These are phyloP conservation scores for Areca catechu DNA, from an alignment of 176 grass and related monocot genomes.

Conservation along the genomic window DNA sequence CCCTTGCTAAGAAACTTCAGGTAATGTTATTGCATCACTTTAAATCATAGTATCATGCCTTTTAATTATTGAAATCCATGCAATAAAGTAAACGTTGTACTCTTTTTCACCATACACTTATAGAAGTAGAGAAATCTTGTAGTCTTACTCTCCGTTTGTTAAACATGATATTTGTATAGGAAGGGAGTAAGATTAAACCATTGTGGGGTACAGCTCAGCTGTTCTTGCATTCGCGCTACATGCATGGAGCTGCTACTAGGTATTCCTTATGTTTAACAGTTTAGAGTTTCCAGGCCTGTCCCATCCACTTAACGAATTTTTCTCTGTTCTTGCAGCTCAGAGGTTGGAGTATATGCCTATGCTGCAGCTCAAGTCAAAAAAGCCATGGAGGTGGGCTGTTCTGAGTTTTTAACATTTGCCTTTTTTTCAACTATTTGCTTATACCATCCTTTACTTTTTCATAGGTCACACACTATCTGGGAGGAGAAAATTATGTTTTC, in stretches of 20 bases:
- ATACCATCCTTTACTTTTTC: conserved; percentile 17
- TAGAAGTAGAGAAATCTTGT: too few relatives aligned
- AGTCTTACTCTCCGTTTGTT: too few relatives aligned
- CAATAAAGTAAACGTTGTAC: too few relatives aligned
- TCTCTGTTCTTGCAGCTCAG: conserved; percentile 25
- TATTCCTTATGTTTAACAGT: conserved; percentile 8
- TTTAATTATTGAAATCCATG: too few relatives aligned
- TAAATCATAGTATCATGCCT: too few relatives aligned
- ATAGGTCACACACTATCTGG: conserved; percentile 83
- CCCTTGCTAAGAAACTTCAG: conserved; percentile 82
- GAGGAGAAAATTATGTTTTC: conserved; percentile 96
- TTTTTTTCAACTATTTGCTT: conserved; percentile 7
- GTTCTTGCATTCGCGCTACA: conserved; percentile 80
- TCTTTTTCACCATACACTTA: too few relatives aligned
- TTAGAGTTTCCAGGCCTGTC: too few relatives aligned
- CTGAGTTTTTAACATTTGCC: background rate
- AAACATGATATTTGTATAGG: conserved; percentile 27
- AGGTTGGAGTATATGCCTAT: conserved; percentile 71
- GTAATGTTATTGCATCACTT: conserved; percentile 23
- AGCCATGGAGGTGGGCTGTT: conserved; percentile 61
- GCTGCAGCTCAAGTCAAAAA: conserved; percentile 96
- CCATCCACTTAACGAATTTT: too few relatives aligned
- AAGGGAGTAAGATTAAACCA: conserved; percentile 58
- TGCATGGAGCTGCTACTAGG: conserved; percentile 96
- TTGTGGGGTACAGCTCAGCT: conserved; percentile 87